Base-by-base conservation (phyloP, 2,329 filamentous ascomycete species). In the Nakataea oryzae region DNA sequence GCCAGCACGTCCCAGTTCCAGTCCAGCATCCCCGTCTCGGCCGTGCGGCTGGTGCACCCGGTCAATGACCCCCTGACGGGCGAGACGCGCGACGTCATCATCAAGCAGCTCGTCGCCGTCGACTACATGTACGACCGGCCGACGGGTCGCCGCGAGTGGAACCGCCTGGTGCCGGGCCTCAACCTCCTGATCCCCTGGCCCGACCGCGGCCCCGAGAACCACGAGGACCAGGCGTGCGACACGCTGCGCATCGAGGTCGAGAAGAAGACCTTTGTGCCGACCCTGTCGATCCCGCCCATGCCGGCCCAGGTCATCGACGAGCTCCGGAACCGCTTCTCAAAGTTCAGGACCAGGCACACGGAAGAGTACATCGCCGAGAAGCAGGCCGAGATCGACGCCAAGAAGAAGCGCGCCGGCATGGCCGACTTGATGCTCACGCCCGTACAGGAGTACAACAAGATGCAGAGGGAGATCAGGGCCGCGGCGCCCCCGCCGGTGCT, bases 1-100 rank as follows among this genome's bases (percentile, higher is more conserved):
- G 21, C 61, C 64, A 60, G 59, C 72, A 76, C 47, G 76, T 81
- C 63, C 57, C 71, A 79, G 68, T 69, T 80, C 63, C 78, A 82
- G 68, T 71, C 83, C 61, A 78, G 86, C 34, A 73, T 96, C 34
- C 81, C 88, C 61, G 80, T 96, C 69, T 81, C 84, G 41, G 80
- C 89, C 64, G 80, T 97, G 66, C 90, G 91, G 63, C 89, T 97
- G 41, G 91, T 97, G 59, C 86, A 90, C 70, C 86, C 90, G 27
- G 78, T 96, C 61, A 79, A 79, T 59, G 84, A 95, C 72, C 80
- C 84, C 21, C 74, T 77, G 65, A 89, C 88, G 14, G 86, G 87
- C 69, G 69, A 75, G 30, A 81, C 81, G 57, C 84, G 85, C 70
- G 93, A 97, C 72, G 86, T 90, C 63, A 82, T 96, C 69, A 86